Conservation (phyloP, 2,329 filamentous ascomycete genomes). For the Neoarthrinium moseri region DNA sequence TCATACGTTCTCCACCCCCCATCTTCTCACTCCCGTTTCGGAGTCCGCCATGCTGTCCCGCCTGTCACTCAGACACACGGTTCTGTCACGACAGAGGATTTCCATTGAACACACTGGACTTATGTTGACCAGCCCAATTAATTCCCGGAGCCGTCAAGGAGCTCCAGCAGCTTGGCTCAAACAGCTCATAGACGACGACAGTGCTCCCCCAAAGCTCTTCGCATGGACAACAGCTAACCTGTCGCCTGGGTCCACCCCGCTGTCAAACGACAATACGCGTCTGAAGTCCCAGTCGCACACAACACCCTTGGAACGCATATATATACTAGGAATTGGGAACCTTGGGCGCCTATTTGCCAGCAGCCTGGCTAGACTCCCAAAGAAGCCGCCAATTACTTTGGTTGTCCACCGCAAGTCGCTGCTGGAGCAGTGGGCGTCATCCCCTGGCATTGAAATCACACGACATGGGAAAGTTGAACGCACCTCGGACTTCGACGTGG, state of each 20-base stretch:
- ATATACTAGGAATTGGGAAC: slow-evolving; percentile 79
- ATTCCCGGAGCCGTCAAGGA: not conserved
- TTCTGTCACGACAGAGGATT: too few species aligned
- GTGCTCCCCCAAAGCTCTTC: slow-evolving; percentile 22
- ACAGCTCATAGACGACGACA: slow-evolving; percentile 15
- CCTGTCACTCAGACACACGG: too few species aligned
- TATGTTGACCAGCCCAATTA: too few species aligned
- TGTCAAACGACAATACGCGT: too few species aligned
- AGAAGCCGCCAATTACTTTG: slow-evolving; percentile 73
- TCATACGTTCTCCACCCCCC: too few species aligned
- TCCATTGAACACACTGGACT: too few species aligned
- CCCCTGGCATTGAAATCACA: slow-evolving; percentile 45
- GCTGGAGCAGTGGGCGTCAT: slow-evolving; percentile 44
- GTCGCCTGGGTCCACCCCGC: not conserved
- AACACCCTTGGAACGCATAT: slow-evolving; percentile 50
- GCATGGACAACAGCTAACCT: slow-evolving; percentile 28
- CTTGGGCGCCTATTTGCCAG: slow-evolving; percentile 78
- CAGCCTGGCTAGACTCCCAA: slow-evolving; percentile 57
- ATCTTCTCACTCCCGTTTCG: too few species aligned
- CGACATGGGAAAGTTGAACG: slow-evolving; percentile 29
- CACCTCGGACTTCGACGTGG: slow-evolving; percentile 44
- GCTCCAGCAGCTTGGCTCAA: not conserved
- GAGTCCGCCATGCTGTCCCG: too few species aligned
- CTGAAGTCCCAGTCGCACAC: not conserved
- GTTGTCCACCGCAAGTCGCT: slow-evolving; percentile 66